Base-by-base conservation (phyloP, 2,329 filamentous ascomycete genomes). In the Botrytis aclada region DNA sequence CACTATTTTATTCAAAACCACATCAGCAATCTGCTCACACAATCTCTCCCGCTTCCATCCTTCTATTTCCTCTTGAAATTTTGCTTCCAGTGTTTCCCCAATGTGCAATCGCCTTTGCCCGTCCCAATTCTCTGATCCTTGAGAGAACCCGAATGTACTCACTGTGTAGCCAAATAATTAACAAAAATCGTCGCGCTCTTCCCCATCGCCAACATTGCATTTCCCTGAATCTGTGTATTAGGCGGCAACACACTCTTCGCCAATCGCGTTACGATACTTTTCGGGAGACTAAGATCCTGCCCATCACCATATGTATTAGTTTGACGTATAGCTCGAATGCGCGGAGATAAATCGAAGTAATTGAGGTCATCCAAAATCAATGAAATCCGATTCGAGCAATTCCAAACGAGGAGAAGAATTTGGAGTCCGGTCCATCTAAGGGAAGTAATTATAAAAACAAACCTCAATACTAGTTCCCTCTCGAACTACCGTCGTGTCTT, bases 111-210 rank as follows among this genome's bases (percentile, higher is more conserved):
- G 61, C 16, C 10, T 39, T 10, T 56, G 9, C 65, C 16, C 47
- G 20, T n/a, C 16, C 16, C 16, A 66, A 14, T 18, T 8, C 3
- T 14, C 25, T 6, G 14, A 22, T 12, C 18, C 5, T 37, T 3
- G 12, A 39, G 12, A 32, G 56, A 16, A 41, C 45, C 18, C 18
- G 20, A 22, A 39, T 45, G 45, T 34, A 86, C 91, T 71, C 86
- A 95, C 93, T 90, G 88, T 74, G 89, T 87, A 62, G 92, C 90
- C 45, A 96, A 84, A 81, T 95, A 93, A 83, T 89, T 95, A 77
- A 96, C 91, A 79, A 96, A 96, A 0, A 96, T 90, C 1, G 92
- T 95, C 12, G 93, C 91, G 82, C 92, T 92, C 83, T 95, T 95
- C 77, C 89, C 92, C 84, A 96, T 87, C 16, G 93, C 93, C 69